phyloP scores from a whole-genome alignment of 140 eudicot species.

The Stevia rebaudiana region DNA sequence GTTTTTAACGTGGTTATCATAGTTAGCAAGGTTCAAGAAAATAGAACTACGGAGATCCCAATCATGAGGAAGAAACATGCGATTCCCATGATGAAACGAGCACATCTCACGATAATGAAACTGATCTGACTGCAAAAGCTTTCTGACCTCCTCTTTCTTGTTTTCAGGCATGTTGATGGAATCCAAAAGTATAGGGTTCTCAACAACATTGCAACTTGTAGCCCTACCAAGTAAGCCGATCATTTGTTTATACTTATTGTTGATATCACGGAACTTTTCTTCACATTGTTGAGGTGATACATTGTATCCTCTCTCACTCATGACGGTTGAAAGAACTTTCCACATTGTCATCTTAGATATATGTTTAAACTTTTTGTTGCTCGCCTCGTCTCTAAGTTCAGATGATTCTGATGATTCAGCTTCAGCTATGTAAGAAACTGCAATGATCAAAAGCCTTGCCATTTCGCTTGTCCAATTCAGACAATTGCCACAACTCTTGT shows the following conservation, averaged over 20 bases:
- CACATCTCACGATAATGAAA: slow-evolving; percentile 42
- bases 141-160: slow-evolving; percentile 18
- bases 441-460: slow-evolving; percentile 38
- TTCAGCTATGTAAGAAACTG: slow-evolving; percentile 29
- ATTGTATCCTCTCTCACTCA: slow-evolving; percentile 34
- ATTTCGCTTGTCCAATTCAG: slow-evolving; percentile 31
- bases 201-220: slow-evolving; percentile 32
- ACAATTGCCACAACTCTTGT: neutral
- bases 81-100: slow-evolving; percentile 26
- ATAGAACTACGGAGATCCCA: slow-evolving; percentile 18
- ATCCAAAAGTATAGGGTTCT: slow-evolving; percentile 33
- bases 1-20: slow-evolving; percentile 2
- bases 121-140: slow-evolving; percentile 30
- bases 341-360: slow-evolving; percentile 29
- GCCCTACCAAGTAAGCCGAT: slow-evolving; percentile 33
- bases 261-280: slow-evolving; percentile 38
- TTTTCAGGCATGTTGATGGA: slow-evolving; percentile 15
- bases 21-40: slow-evolving; percentile 6
- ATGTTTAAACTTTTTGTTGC: neutral
- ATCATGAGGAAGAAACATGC: slow-evolving; percentile 37
- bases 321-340: slow-evolving; percentile 31
- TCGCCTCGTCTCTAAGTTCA: neutral
- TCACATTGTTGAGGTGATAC: slow-evolving; percentile 48
- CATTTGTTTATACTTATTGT: slow-evolving; percentile 29
- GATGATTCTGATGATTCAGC: neutral